Percentiles rank a stretch among this genome's conserved stretches.
Evolutionary conservation across 192 early-diverging fungal species (phyloP).

Genomic region (Rhizoclosmatium globosum): DNA sequence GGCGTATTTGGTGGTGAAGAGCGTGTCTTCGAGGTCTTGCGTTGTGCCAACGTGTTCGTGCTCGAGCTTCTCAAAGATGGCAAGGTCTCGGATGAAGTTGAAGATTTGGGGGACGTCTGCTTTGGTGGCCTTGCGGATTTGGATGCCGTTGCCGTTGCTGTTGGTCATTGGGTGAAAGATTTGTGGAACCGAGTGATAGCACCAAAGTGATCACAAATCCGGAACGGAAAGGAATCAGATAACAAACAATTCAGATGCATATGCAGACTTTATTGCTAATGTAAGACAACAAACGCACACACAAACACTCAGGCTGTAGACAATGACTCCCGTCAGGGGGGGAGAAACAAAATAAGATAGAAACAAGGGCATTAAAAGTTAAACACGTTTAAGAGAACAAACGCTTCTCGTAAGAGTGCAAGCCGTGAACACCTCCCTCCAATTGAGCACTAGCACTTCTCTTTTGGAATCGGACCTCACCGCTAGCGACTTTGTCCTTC

Average conservation of each 20-base stretch:
- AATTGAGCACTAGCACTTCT: slow-evolving; percentile 93
- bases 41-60: slow-evolving; percentile 78
- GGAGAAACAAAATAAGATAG: too few relatives aligned
- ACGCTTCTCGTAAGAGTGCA: slow-evolving; percentile 80
- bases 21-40: slow-evolving; percentile 62
- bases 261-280: background rate
- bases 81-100: slow-evolving; percentile 76
- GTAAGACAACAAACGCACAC: too few relatives aligned
- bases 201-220: background rate
- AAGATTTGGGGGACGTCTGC: slow-evolving; percentile 72
- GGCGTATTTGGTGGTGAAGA: slow-evolving; percentile 76
- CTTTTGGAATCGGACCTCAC: slow-evolving; percentile 91
- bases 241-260: background rate
- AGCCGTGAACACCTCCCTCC: slow-evolving; percentile 95
- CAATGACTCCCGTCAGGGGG: too few relatives aligned
- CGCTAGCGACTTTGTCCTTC: slow-evolving; percentile 70
- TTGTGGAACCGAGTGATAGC: background rate
- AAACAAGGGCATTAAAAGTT: too few relatives aligned
- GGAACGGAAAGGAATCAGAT: background rate
- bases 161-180: background rate
- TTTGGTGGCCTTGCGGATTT: slow-evolving; percentile 13
- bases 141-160: background rate
- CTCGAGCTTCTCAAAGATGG: slow-evolving; percentile 78
- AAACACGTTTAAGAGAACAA: slow-evolving; percentile 5
- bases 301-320: too few relatives aligned